Conservation (phyloP, 2,329 filamentous ascomycete species). For the Fusarium setosum region DNA sequence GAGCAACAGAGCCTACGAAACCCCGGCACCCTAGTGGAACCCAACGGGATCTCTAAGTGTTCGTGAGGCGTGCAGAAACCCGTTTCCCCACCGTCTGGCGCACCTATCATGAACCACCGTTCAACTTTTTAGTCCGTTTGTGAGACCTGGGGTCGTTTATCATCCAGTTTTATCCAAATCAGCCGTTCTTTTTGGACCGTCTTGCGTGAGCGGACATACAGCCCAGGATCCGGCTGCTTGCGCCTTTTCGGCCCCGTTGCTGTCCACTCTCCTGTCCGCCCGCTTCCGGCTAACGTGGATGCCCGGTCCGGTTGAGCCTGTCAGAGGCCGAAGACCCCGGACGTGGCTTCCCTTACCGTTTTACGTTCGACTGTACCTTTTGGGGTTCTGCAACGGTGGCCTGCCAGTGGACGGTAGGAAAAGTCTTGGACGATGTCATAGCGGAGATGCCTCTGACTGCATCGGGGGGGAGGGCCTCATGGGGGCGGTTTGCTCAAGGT, state of each 20-base stretch:
- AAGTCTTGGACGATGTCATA: slow-evolving; percentile 8
- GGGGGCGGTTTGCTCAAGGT: not conserved
- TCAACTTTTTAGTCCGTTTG: slow-evolving; percentile 29
- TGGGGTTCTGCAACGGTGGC: slow-evolving; percentile 13
- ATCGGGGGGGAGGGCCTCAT: not conserved
- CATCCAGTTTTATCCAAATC: slow-evolving; percentile 3
- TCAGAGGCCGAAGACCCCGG: slow-evolving; percentile 9
- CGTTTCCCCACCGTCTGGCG: slow-evolving; percentile 30
- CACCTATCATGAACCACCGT: slow-evolving; percentile 26
- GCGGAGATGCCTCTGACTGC: slow-evolving; percentile 1
- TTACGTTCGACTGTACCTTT: not conserved
- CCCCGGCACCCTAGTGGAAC: slow-evolving; percentile 25
- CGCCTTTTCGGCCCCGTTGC: slow-evolving; percentile 2
- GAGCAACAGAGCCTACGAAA: not conserved
- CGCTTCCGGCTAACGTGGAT: not conserved
- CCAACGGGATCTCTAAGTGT: slow-evolving; percentile 6
- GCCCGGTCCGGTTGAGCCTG: slow-evolving; percentile 4
- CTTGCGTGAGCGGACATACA: too few species aligned
- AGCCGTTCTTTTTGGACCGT: too few species aligned
- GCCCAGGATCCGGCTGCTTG: slow-evolving; percentile 4
- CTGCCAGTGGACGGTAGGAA: slow-evolving; percentile 3
- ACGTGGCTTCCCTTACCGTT: not conserved
- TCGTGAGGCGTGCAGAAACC: slow-evolving; percentile 21
- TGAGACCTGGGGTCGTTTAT: slow-evolving; percentile 6
- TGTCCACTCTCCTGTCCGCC: slow-evolving; percentile 18